phyloP scores from a whole-genome alignment of 2,329 filamentous ascomycete species.

The Alternaria brassicae region DNA sequence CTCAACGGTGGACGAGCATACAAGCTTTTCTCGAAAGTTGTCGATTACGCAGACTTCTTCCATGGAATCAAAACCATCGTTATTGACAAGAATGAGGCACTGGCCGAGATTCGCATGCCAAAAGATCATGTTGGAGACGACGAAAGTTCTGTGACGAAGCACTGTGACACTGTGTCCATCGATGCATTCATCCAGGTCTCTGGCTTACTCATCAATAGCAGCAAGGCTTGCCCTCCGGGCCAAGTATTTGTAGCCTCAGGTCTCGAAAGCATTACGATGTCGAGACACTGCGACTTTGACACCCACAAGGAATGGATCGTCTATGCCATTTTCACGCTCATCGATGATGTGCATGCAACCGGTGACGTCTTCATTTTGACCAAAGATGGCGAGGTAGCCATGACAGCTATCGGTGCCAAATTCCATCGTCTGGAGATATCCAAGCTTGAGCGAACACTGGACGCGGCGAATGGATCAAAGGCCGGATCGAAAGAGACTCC shows the following conservation, averaged over 20 bases:
- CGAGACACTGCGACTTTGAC: constrained; percentile 10
- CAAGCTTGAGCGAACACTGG: constrained; percentile 15
- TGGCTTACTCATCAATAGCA: constrained; percentile 29
- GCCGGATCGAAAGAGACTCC: neutral
- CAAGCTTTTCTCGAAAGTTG: constrained; percentile 24
- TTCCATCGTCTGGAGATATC: constrained; percentile 22
- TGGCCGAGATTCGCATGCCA: constrained; percentile 16
- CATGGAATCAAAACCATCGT: constrained; percentile 20
- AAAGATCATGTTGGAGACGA: constrained; percentile 9
- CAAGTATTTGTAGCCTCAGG: constrained; percentile 25
- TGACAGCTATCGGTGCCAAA: constrained; percentile 17
- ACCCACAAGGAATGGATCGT: constrained; percentile 13
- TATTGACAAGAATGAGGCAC: constrained; percentile 21
- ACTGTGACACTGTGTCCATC: constrained; percentile 24
- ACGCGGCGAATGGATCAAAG: constrained; percentile 9
- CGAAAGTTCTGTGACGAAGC: constrained; percentile 16
- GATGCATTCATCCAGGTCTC: constrained; percentile 29
- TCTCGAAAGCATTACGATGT: constrained; percentile 21
- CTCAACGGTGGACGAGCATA: constrained; percentile 23
- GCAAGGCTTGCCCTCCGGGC: constrained; percentile 13
- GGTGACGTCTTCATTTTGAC: constrained; percentile 23
- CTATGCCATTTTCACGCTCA: constrained; percentile 14
- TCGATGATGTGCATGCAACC: constrained; percentile 8
- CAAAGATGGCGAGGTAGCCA: constrained; percentile 8
- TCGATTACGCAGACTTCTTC: constrained; percentile 22